A percentile compares a stretch with the other conserved stretches of the same genome.
These are phyloP conservation scores for Suillus occidentalis DNA, from an alignment of 768 basidiomycete genomes.

Conservation along the genomic window DNA sequence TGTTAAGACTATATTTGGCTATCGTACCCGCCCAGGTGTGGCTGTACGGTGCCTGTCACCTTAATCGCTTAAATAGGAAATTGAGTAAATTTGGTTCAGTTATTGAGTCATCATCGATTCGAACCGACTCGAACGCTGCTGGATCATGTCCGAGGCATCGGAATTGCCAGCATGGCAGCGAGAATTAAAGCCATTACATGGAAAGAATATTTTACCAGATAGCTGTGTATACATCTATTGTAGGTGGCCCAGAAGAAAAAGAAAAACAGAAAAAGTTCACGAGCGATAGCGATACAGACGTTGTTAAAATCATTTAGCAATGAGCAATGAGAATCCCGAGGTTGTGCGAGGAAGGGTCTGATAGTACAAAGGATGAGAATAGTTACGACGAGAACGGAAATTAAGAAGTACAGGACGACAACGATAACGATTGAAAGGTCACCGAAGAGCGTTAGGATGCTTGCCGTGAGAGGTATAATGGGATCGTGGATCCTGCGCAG, in stretches of 20 bases:
- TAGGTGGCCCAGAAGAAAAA: slow-evolving; percentile 23
- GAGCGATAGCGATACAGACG: slow-evolving; percentile 35
- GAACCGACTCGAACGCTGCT: slow-evolving; percentile 8
- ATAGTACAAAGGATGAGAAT: slow-evolving; percentile 20
- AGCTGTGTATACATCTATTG: slow-evolving; percentile 32
- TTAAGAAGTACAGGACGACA: slow-evolving; percentile 13
- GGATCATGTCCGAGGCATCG: neutral
- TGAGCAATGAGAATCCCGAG: slow-evolving; percentile 31
- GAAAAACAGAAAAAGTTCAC: slow-evolving; percentile 19
- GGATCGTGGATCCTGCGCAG: slow-evolving; percentile 36
- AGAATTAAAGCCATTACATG: slow-evolving; percentile 24
- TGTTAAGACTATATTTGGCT: neutral
- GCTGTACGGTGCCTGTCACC: slow-evolving; percentile 29
- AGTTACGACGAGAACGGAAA: slow-evolving; percentile 15
- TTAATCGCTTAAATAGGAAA: slow-evolving; percentile 29
- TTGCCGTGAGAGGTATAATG: slow-evolving; percentile 45
- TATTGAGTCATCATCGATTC: slow-evolving; percentile 1
- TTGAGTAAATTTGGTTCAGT: slow-evolving; percentile 25
- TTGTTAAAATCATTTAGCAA: slow-evolving; percentile 23
- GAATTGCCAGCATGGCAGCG: neutral
- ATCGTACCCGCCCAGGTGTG: slow-evolving; percentile 13
- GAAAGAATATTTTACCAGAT: slow-evolving; percentile 25
- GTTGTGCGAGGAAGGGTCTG: slow-evolving; percentile 23
- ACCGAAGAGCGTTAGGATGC: slow-evolving; percentile 47
- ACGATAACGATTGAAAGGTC: slow-evolving; percentile 26